Evolutionary conservation across 2,329 filamentous ascomycete species (phyloP), one percentile per base, ranked within the genome.

Genomic region (Trichoderma pleuroti): DNA sequence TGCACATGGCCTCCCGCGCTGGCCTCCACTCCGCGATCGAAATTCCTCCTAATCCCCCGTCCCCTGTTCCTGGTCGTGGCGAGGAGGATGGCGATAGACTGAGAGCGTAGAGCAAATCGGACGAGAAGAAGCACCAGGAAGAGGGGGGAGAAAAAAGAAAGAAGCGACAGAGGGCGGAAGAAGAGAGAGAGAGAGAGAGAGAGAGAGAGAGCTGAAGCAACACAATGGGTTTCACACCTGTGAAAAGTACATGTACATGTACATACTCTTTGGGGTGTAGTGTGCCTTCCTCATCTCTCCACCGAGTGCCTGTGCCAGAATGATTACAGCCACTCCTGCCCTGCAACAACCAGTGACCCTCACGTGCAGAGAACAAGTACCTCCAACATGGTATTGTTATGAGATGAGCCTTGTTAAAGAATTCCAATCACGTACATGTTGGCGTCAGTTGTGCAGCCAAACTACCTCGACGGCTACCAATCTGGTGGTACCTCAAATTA

Each of bases 1-100:
- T 59, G 65, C 65, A 68, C 65, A 68, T 68, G 65, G 65, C 54
- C 54, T 68, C 65, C 65, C 65, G 65, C 61, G 8, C 64, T 46
- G 18, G 65, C 63, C 52, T 68, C 65, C 65, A 68, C 65, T 67
- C 64, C 14, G 64, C 28, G 65, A 60, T 60, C 65, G 63, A 66
- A 68, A 59, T 18, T 46, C 62, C 21, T 64, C 28, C 42, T 52
- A 34, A 24, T 54, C 36, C 24, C 24, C 49, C 14, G 21, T 65
- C 46, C 62, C 46, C 46, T 59, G 64, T 59, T 67, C 54, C 64
- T 46, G 36, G 64, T n/a, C 32, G 36, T 36, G 32, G 21, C 42
- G 36, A 28, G 21, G 65, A 49, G 36, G 34, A 24, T 57, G 30
- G 34, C 12, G 34, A 24, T 24, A 30, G n/a, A 9, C 24, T 52